Conservation (phyloP, 257 asterid species). For the Dorcoceras hygrometricum region DNA sequence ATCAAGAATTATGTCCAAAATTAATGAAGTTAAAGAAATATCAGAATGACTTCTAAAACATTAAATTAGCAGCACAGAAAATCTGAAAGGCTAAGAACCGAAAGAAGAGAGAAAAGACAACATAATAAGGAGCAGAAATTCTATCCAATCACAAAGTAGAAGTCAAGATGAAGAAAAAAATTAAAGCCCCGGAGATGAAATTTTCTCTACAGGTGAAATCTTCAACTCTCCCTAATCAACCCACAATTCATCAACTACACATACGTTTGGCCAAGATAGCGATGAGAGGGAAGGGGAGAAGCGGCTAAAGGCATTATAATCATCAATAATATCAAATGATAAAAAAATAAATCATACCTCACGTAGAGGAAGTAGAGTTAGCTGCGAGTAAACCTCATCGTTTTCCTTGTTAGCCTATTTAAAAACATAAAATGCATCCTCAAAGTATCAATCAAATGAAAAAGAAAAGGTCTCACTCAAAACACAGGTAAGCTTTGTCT, state of each 20-base stretch:
- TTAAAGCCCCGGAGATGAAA: not conserved
- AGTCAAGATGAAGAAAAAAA: slow-evolving; percentile 7
- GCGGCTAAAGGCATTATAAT: not conserved
- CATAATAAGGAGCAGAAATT: not conserved
- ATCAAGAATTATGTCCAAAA: slow-evolving; percentile 10
- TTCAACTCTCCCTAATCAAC: slow-evolving; percentile 9
- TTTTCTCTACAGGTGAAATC: too few species aligned
- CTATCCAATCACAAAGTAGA: not conserved
- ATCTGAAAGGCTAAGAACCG: slow-evolving; percentile 6
- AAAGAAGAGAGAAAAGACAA: not conserved
- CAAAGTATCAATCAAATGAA: not conserved
- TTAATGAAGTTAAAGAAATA: slow-evolving; percentile 1
- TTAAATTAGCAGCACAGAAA: slow-evolving; percentile 2
- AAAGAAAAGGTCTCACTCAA: slow-evolving; percentile 5
- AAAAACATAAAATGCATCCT: slow-evolving; percentile 20
- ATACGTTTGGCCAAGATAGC: slow-evolving; percentile 15
- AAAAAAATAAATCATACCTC: slow-evolving; percentile 82
- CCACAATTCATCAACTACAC: slow-evolving; percentile 5
- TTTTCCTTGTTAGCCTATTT: slow-evolving; percentile 92
- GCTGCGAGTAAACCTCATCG: slow-evolving; percentile 95
- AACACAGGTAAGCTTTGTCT: not conserved
- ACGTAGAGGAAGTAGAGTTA: slow-evolving; percentile 69
- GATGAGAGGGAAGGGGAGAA: not conserved
- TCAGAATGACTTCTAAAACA: slow-evolving; percentile 3
- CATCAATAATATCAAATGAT: too few species aligned